These are phyloP conservation scores for Coffea humblotiana DNA, from an alignment of 305 asterid species.

Conservation along the genomic window DNA sequence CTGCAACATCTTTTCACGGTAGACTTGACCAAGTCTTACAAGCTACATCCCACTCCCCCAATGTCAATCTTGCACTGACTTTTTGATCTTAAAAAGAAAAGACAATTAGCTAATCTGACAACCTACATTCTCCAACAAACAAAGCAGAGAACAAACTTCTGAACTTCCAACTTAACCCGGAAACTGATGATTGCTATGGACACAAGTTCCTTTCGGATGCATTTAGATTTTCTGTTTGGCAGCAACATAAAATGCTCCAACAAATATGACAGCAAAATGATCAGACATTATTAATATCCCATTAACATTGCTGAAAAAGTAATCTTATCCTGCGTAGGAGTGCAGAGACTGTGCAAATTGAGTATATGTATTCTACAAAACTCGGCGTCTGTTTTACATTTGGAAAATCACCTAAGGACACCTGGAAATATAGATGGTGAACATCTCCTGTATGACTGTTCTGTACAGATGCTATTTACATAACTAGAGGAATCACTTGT, in stretches of 20 bases:
- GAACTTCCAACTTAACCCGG: too few species aligned
- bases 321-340: neutral
- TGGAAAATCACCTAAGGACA: neutral
- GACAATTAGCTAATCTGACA: too few species aligned
- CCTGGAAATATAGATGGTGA: neutral
- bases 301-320: neutral
- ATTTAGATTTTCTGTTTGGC: neutral
- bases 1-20: too few species aligned
- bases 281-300: neutral
- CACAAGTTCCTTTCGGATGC: neutral
- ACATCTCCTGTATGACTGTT: neutral
- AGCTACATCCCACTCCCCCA: too few species aligned
- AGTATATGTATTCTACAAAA: neutral
- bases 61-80: too few species aligned
- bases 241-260: neutral
- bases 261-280: neutral
- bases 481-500: constrained; percentile 23
- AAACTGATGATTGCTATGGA: neutral
- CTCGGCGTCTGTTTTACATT: neutral
- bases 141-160: neutral
- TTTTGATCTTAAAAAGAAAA: neutral
- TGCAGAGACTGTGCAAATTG: neutral
- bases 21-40: too few species aligned
- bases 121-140: too few species aligned
- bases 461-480: neutral